A percentile compares a stretch with the other conserved stretches of the same genome.
phyloP scores from a whole-genome alignment of 768 basidiomycete genomes.

The Ramaria rubella region DNA sequence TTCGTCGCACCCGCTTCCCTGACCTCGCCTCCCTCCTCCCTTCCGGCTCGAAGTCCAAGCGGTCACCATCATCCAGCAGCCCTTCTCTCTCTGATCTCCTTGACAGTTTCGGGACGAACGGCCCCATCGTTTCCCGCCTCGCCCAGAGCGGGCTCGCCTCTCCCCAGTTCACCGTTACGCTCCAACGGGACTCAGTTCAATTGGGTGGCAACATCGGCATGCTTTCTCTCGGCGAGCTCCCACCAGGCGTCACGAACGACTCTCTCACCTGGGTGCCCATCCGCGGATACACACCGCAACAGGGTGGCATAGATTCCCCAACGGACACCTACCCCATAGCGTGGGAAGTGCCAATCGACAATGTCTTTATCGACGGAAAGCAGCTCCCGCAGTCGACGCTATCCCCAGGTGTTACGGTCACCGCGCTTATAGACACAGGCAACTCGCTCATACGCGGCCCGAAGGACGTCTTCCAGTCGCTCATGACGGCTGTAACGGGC shows the following conservation, averaged over 20 bases:
- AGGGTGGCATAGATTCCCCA: conserved; percentile 53
- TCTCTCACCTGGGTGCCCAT: conserved; percentile 62
- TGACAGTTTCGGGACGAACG: conserved; percentile 24
- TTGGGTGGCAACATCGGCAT: conserved; percentile 63
- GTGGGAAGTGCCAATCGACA: conserved; percentile 70
- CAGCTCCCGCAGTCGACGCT: conserved; percentile 51
- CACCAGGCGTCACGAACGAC: conserved; percentile 38
- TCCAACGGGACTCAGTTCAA: conserved; percentile 64
- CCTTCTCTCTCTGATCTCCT: conserved; percentile 17
- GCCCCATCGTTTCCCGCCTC: conserved; percentile 30
- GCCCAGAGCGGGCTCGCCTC: conserved; percentile 27
- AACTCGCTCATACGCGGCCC: conserved; percentile 76
- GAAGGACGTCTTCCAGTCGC: conserved; percentile 50
- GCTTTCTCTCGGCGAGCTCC: conserved; percentile 62
- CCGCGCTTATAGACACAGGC: conserved; percentile 70
- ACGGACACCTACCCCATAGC: conserved; percentile 51
- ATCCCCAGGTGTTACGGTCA: conserved; percentile 43
- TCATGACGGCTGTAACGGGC: conserved; percentile 36
- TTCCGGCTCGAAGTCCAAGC: neutral
- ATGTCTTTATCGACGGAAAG: conserved; percentile 63
- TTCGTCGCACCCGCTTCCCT: conserved; percentile 3
- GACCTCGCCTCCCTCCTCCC: conserved; percentile 4
- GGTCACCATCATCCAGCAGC: neutral
- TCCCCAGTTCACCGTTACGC: conserved; percentile 50
- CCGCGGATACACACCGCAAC: conserved; percentile 41